A percentile compares a stretch with the other conserved stretches of the same genome.
Conservation (phyloP, 192 early-diverging fungal genomes). For the Haplosporangium gracile region DNA sequence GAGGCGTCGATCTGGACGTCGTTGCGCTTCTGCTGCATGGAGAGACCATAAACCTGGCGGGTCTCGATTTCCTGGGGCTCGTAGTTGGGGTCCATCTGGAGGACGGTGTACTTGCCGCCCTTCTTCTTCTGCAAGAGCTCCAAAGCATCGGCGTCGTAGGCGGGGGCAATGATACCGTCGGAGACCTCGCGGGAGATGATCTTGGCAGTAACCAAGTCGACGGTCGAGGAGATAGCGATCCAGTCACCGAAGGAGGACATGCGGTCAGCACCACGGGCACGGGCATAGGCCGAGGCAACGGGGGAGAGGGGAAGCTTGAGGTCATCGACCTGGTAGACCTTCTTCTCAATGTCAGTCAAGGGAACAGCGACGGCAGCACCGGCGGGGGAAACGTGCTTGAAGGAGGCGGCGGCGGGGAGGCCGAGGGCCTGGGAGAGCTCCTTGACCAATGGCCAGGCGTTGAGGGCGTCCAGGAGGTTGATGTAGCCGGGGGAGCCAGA, state of each 20-base stretch:
- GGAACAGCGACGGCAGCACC: constrained; percentile 95
- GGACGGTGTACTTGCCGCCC: constrained; percentile 95
- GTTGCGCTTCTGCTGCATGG: constrained; percentile 94
- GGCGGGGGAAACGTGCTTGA: constrained; percentile 99
- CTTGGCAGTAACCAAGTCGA: constrained; percentile 93
- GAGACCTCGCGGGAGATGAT: constrained; percentile 97
- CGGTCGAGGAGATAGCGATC: constrained; percentile 91
- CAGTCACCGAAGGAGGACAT: constrained; percentile 99
- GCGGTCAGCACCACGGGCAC: constrained; percentile 98
- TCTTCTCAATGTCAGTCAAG: constrained; percentile 82
- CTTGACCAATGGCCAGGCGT: constrained; percentile 98
- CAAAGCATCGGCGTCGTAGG: constrained; percentile 87
- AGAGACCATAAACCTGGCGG: constrained; percentile 96
- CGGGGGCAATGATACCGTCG: constrained; percentile 97
- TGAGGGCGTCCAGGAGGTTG: constrained; percentile 97
- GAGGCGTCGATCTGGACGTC: constrained; percentile 79
- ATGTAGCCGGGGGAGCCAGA: constrained; percentile 98
- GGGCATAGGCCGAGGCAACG: constrained; percentile 93
- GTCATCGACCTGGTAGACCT: constrained; percentile 94
- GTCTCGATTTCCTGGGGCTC: constrained; percentile 89
- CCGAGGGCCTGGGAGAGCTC: constrained; percentile 88
- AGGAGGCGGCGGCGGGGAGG: constrained; percentile 96
- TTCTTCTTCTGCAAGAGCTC: constrained; percentile 96
- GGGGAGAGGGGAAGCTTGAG: constrained; percentile 82
- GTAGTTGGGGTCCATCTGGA: constrained; percentile 93